Evolutionary conservation across 768 basidiomycete genomes (phyloP).

Genomic region (Dentipellis sp.): DNA sequence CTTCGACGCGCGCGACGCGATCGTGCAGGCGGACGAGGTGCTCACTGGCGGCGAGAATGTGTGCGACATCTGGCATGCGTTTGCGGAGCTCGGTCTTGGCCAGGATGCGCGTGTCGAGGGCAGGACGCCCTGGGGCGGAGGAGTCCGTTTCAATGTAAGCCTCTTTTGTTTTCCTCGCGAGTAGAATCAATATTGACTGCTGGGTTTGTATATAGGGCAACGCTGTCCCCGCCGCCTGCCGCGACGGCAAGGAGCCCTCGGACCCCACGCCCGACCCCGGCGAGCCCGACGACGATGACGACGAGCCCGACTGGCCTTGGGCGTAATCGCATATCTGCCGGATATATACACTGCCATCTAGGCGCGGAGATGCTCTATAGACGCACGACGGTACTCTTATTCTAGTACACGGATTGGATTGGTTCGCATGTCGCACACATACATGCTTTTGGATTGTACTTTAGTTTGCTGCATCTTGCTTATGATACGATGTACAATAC

Average conservation of each 20-base stretch:
- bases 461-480: not conserved
- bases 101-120: slow-evolving; percentile 64
- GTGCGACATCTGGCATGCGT: slow-evolving; percentile 82
- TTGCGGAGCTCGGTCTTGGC: slow-evolving; percentile 77
- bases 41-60: slow-evolving; percentile 91
- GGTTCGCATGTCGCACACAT: too few relatives aligned
- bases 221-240: slow-evolving; percentile 33
- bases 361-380: too few relatives aligned
- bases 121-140: slow-evolving; percentile 90
- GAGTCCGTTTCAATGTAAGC: slow-evolving; percentile 59
- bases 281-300: slow-evolving; percentile 25
- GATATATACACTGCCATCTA: too few relatives aligned
- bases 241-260: slow-evolving; percentile 17
- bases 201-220: slow-evolving; percentile 25
- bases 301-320: slow-evolving; percentile 18
- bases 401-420: too few relatives aligned
- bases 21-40: slow-evolving; percentile 83
- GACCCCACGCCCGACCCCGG: slow-evolving; percentile 24
- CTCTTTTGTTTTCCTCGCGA: not conserved
- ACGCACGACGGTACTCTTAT: too few relatives aligned
- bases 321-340: not conserved
- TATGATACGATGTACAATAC: not conserved
- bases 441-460: not conserved
- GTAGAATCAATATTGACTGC: not conserved
- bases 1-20: slow-evolving; percentile 85